phyloP scores from a whole-genome alignment of 2,329 filamentous ascomycete genomes.

The Colletotrichum australisinense region DNA sequence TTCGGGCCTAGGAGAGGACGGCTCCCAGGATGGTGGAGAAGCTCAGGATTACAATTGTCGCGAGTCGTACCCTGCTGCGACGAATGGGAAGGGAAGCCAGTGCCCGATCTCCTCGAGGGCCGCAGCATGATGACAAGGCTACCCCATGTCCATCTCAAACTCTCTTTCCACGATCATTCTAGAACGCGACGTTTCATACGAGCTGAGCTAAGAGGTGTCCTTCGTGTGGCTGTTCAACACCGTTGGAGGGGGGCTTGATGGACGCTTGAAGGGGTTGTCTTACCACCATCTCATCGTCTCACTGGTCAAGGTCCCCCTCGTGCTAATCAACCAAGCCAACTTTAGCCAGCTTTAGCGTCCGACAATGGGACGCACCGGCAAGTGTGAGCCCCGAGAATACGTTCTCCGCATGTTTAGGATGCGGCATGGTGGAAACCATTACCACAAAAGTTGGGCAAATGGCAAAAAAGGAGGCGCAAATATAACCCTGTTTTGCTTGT shows the following conservation, averaged over 20 bases:
- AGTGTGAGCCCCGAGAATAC: background rate
- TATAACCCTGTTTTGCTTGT: background rate
- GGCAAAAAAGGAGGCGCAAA: background rate
- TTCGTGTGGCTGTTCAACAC: background rate
- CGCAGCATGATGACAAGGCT: background rate
- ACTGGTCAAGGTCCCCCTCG: background rate
- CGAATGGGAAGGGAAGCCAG: constrained; percentile 8
- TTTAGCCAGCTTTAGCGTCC: background rate
- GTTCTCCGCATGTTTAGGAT: background rate
- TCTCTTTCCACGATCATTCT: constrained; percentile 22
- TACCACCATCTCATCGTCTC: background rate
- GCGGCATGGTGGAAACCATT: background rate
- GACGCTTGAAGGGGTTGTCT: background rate
- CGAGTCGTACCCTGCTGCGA: background rate
- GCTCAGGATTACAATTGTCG: background rate
- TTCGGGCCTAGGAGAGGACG: background rate
- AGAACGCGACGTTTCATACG: constrained; percentile 31
- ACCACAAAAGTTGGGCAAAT: background rate
- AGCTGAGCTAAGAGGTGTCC: background rate
- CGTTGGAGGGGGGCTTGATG: background rate
- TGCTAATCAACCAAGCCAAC: background rate
- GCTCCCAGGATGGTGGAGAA: background rate
- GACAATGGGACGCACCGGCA: background rate
- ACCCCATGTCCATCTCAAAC: constrained; percentile 21
- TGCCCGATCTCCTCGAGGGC: background rate